A percentile compares a stretch with the other conserved stretches of the same genome.
Evolutionary conservation across 2,329 filamentous ascomycete genomes (phyloP).

Genomic region (Fusarium keratoplasticum): DNA sequence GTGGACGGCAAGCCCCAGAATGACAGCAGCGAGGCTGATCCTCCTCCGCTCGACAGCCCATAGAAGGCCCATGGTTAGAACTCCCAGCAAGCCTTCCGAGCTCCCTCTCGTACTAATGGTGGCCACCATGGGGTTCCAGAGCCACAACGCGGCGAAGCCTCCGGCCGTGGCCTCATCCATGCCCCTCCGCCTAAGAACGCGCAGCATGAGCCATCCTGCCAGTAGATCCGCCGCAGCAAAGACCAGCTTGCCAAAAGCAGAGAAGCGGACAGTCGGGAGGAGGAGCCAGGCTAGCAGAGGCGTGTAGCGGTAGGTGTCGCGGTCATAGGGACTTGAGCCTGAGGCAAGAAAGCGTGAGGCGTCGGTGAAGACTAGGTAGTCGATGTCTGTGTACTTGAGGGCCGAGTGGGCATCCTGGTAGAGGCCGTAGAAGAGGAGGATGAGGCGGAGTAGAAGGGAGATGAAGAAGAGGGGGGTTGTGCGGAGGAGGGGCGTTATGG

Average conservation of each 20-base stretch:
- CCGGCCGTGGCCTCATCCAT: conserved; percentile 69
- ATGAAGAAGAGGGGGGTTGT: conserved; percentile 64
- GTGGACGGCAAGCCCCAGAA: conserved; percentile 89
- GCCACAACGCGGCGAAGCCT: conserved; percentile 87
- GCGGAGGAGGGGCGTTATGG: conserved; percentile 45
- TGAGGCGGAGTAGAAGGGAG: conserved; percentile 73
- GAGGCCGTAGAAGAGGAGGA: conserved; percentile 86
- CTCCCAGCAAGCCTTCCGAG: conserved; percentile 89
- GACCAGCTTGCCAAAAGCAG: conserved; percentile 87
- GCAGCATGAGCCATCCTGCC: conserved; percentile 80
- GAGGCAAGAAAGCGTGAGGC: conserved; percentile 80
- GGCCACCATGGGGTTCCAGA: conserved; percentile 98
- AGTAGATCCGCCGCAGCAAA: conserved; percentile 87
- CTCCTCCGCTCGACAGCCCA: conserved; percentile 79
- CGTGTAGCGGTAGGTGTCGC: conserved; percentile 97
- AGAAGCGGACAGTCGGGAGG: conserved; percentile 78
- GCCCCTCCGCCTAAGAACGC: conserved; percentile 52
- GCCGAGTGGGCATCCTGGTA: conserved; percentile 93
- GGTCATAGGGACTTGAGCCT: conserved; percentile 81
- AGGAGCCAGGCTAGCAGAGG: conserved; percentile 93
- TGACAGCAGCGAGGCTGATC: conserved; percentile 74
- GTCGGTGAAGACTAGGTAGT: conserved; percentile 98
- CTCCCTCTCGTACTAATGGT: conserved; percentile 96
- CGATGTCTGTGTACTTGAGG: conserved; percentile 98
- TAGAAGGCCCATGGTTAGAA: conserved; percentile 83